Conservation (phyloP, 176 grass and related monocot species). For the Oryza punctata region DNA sequence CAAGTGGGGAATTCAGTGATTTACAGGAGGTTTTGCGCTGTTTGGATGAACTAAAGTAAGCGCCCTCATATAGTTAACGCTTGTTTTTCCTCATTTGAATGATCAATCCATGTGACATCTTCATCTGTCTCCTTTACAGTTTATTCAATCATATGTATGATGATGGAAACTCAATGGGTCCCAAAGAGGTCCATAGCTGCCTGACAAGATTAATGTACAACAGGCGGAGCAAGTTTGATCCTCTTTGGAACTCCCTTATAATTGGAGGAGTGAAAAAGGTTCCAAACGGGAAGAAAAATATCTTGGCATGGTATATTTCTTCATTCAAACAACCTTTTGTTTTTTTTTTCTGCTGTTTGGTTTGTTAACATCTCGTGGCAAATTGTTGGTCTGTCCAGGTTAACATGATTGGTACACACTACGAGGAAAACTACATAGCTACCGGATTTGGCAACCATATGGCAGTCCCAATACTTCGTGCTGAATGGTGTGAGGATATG, state of each 20-base stretch:
- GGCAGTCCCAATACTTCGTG: slow-evolving; percentile 80
- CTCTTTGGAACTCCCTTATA: slow-evolving; percentile 93
- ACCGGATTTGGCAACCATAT: slow-evolving; percentile 98
- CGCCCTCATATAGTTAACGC: background rate
- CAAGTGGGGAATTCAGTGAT: slow-evolving; percentile 92
- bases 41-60: slow-evolving; percentile 94
- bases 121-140: slow-evolving; percentile 37
- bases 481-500: slow-evolving; percentile 88
- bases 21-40: slow-evolving; percentile 73
- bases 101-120: background rate
- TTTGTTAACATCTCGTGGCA: slow-evolving; percentile 26
- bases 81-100: slow-evolving; percentile 2
- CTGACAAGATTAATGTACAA: slow-evolving; percentile 95
- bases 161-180: slow-evolving; percentile 96
- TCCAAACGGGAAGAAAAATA: slow-evolving; percentile 78
- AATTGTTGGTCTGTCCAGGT: slow-evolving; percentile 52
- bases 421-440: slow-evolving; percentile 86
- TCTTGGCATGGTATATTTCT: slow-evolving; percentile 73
- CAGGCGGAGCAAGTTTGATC: slow-evolving; percentile 92
- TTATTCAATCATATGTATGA: slow-evolving; percentile 96
- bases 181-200: slow-evolving; percentile 91
- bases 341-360: background rate
- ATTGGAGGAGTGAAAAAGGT: slow-evolving; percentile 94
- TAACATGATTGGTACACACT: slow-evolving; percentile 97
- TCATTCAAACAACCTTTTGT: background rate